Base-by-base conservation (phyloP, 140 eudicot species). In the Stevia rebaudiana region DNA sequence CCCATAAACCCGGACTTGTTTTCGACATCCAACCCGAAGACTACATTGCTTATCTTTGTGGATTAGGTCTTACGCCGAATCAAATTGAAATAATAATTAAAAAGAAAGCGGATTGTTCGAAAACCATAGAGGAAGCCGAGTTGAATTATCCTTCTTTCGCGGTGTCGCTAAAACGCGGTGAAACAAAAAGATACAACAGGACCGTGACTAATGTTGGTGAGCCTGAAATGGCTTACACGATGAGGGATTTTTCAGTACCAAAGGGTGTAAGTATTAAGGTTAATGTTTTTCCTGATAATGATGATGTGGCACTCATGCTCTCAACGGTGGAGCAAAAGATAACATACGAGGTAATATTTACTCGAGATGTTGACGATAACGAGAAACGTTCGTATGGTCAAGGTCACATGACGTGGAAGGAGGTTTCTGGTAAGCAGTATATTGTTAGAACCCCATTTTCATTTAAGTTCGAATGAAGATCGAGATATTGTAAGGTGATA, bases 31-130 rank as follows among this genome's bases (percentile, higher is more conserved):
- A 56, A 16, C 63, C 63, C 0, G 63, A 33, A 3, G 43, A 56
- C 44, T 56, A 56, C 25, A 31, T 56, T 31, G 43, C 63, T 15
- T 56, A 56, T 33, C 63, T 56, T 56, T 56, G 63, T 56, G 63
- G 63, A 3, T 31, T 56, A 8, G 43, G 43, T 25, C 31, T 28
- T 30, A 8, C 63, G 3, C 25, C 44, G 15, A 0, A 31, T 30
- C 11, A 8, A 8, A 33, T 56, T 31, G 25, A 56, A 56, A 56
- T 8, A 5, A 56, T 56, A 8, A 15, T 56, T 33, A 56, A 56
- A 31, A 56, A 56, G 44, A 33, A 33, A 8, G 44, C 1, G 16
- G 33, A 0, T 1, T 56, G 44, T 25, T 31, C 44, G 4, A 33
- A 15, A 33, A 30, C 25, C 24, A 56, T 56, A 56, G 8, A 41